These are phyloP conservation scores for Jacaranda mimosifolia DNA, from an alignment of 257 asterid species.

Conservation along the genomic window DNA sequence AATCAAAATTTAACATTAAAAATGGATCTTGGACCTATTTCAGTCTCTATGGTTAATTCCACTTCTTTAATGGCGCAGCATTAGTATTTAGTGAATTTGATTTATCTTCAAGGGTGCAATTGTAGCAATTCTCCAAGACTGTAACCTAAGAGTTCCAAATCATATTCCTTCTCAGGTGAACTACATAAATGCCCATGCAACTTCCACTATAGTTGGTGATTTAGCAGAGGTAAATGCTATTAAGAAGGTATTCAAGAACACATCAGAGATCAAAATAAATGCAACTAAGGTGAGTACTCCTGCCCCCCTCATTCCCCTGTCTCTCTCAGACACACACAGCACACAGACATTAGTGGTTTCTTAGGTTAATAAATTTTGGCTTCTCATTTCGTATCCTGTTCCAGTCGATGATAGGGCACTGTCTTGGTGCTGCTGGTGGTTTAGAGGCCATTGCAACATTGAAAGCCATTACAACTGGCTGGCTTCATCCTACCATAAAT, in stretches of 20 bases:
- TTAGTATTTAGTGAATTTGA: neutral
- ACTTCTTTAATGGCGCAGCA: neutral
- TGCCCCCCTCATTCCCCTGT: neutral
- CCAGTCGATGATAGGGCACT: conserved; percentile 98
- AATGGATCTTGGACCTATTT: conserved; percentile 5
- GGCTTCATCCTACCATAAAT: conserved; percentile 93
- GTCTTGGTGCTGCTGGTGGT: conserved; percentile 98
- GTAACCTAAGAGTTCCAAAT: conserved; percentile 1
- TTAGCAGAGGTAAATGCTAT: conserved; percentile 91
- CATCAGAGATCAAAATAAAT: conserved; percentile 80
- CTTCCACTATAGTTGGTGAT: conserved; percentile 93
- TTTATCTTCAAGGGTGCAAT: conserved; percentile 7
- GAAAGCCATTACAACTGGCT: conserved; percentile 88
- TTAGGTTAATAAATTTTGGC: neutral
- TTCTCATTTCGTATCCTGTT: conserved; percentile 29
- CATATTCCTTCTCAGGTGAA: conserved; percentile 70
- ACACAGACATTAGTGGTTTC: neutral
- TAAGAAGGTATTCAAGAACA: conserved; percentile 89
- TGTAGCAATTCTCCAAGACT: neutral
- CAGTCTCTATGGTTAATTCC: neutral
- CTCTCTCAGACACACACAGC: conserved; percentile 8
- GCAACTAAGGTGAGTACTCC: conserved; percentile 76
- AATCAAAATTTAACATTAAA: neutral
- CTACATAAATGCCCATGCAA: conserved; percentile 95
- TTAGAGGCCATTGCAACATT: conserved; percentile 93